Base-by-base conservation (phyloP, 2,329 filamentous ascomycete species). In the Sarocladium oryzae region DNA sequence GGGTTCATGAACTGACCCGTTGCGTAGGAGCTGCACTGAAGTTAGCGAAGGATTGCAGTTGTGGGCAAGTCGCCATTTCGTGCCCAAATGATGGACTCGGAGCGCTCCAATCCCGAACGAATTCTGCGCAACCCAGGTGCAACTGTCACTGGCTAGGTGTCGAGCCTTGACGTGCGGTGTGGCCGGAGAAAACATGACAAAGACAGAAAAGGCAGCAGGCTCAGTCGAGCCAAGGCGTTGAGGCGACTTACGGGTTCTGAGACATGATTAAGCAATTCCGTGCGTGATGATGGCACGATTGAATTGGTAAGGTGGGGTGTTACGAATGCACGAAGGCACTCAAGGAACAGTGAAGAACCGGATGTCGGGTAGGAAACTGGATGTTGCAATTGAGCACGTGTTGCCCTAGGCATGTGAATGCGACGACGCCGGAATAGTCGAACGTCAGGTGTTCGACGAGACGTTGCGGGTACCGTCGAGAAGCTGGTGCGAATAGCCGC, bases 1-100 rank as follows among this genome's bases (percentile, higher is more conserved):
- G 93, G 90, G 69, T 97, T 97, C 88, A 97, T 95, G 74, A 97
- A 97, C 68, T 84, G 81, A 61, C 76, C 79, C 57, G 74, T 72
- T 37, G 78, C 71, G 63, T 83, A 85, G 24, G 26, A 35, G 21
- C 24, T 23, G 23, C 10, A 16, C 3, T 23, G 30, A 9, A 4
- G 23, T 36, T 26, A 38, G 48, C 35, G 20, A 16, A 18, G 48
- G 13, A 26, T 20, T 13, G 21, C 5, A 8, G n/a, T 3, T n/a
- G 10, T 24, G 11, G 13, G 36, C 36, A 40, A 20, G 16, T 21
- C n/a, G 13, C 13, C 18, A 40, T 40, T 13, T 21, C 7, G 6
- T 8, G 18, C 4, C 6, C 13, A 13, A 40, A 21, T 13, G 8
- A 13, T n/a, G 36, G 16, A 21, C n/a, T 21, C 6, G 5, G n/a